These are phyloP conservation scores for Panus rudis DNA, from an alignment of 768 basidiomycete genomes.

Conservation along the genomic window DNA sequence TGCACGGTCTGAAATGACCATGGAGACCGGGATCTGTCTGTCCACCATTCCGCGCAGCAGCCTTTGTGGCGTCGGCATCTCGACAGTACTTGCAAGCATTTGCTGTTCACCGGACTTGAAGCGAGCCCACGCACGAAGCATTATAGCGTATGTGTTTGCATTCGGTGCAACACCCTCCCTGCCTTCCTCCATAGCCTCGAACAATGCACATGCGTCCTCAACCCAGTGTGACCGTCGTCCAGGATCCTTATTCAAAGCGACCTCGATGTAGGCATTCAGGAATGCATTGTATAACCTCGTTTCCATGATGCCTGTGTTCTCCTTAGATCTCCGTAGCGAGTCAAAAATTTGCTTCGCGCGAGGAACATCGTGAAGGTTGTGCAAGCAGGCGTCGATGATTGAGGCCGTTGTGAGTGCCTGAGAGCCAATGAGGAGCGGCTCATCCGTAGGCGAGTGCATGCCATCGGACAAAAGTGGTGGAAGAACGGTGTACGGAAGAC, in stretches of 20 bases:
- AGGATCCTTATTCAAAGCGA: constrained; percentile 44
- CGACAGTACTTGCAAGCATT: constrained; percentile 7
- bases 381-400: constrained; percentile 79
- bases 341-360: constrained; percentile 74
- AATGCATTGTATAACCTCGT: constrained; percentile 55
- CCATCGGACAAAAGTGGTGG: constrained; percentile 61
- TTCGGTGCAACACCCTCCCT: constrained; percentile 44
- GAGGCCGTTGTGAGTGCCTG: constrained; percentile 62
- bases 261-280: constrained; percentile 54
- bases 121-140: constrained; percentile 53
- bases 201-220: constrained; percentile 54
- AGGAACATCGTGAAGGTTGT: constrained; percentile 65
- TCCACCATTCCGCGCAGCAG: constrained; percentile 32
- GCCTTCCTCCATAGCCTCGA: constrained; percentile 45
- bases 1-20: constrained; percentile 51
- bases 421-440: constrained; percentile 58
- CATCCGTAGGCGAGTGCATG: constrained; percentile 31
- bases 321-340: constrained; percentile 37
- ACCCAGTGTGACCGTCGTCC: constrained; percentile 48
- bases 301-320: constrained; percentile 42
- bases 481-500: constrained; percentile 46
- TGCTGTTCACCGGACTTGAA: constrained; percentile 28
- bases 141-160: constrained; percentile 57
- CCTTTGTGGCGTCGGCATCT: constrained; percentile 15
- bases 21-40: constrained; percentile 41